These are phyloP conservation scores for Trichophyton mentagrophytes DNA, from an alignment of 2,329 filamentous ascomycete species.

Conservation along the genomic window DNA sequence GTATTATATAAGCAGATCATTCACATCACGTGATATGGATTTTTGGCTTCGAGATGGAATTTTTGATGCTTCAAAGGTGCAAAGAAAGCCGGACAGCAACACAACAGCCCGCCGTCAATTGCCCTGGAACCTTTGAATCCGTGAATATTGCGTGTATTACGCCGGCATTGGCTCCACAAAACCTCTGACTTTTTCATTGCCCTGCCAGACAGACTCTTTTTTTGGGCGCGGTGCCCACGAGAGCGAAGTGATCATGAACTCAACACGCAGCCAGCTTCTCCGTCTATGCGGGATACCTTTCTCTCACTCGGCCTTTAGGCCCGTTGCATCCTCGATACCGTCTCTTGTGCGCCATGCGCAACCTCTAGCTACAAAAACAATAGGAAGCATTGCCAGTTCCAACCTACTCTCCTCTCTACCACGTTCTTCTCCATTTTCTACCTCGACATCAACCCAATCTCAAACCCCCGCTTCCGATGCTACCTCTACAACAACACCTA, in stretches of 20 bases:
- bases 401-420: background rate
- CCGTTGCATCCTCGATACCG: background rate
- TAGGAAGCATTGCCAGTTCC: background rate
- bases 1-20: background rate
- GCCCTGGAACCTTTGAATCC: background rate
- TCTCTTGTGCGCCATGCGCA: background rate
- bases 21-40: background rate
- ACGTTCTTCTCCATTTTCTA: background rate
- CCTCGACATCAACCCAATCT: background rate
- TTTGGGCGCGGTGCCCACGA: background rate
- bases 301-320: background rate
- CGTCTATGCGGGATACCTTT: background rate
- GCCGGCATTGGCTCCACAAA: background rate
- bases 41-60: background rate
- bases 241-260: background rate
- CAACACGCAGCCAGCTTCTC: background rate
- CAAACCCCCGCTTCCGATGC: background rate
- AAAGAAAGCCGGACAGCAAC: background rate
- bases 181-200: background rate
- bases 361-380: background rate
- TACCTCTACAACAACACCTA: background rate
- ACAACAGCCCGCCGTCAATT: background rate
- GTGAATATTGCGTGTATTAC: background rate
- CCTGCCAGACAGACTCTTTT: background rate
- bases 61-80: background rate